Evolutionary conservation across 2,329 filamentous ascomycete species (phyloP).

Genomic region (Botryotinia narcissicola): DNA sequence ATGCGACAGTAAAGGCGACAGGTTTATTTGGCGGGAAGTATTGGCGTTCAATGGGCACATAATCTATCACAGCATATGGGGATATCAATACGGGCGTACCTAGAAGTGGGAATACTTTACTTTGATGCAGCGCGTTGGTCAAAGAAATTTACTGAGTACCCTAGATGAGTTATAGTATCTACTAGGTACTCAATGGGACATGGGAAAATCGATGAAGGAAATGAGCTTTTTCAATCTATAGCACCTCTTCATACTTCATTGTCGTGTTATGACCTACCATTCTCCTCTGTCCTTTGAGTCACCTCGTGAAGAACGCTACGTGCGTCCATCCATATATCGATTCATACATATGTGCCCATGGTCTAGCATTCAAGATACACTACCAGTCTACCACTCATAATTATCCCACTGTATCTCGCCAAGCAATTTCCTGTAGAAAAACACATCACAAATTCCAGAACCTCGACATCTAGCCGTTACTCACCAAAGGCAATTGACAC

Average conservation of each 20-base stretch:
- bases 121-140: constrained; percentile 2
- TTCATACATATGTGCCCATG: neutral
- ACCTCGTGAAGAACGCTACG: neutral
- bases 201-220: neutral
- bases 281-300: neutral
- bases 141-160: neutral
- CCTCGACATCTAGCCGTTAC: neutral
- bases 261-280: neutral
- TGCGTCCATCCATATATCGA: too few species aligned
- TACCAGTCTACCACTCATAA: neutral
- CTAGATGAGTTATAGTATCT: constrained; percentile 3
- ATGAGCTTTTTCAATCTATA: neutral
- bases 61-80: constrained; percentile 5
- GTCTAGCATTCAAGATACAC: neutral
- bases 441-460: neutral
- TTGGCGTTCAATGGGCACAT: constrained; percentile 17
- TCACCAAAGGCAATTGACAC: neutral
- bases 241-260: neutral
- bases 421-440: neutral
- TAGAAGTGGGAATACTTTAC: constrained; percentile 3
- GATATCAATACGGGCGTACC: constrained; percentile 15
- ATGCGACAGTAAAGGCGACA: neutral
- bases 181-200: neutral
- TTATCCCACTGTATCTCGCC: neutral
- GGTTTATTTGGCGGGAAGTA: constrained; percentile 5